Conservation (phyloP, 2,329 filamentous ascomycete genomes). For the Fusarium nanum region DNA sequence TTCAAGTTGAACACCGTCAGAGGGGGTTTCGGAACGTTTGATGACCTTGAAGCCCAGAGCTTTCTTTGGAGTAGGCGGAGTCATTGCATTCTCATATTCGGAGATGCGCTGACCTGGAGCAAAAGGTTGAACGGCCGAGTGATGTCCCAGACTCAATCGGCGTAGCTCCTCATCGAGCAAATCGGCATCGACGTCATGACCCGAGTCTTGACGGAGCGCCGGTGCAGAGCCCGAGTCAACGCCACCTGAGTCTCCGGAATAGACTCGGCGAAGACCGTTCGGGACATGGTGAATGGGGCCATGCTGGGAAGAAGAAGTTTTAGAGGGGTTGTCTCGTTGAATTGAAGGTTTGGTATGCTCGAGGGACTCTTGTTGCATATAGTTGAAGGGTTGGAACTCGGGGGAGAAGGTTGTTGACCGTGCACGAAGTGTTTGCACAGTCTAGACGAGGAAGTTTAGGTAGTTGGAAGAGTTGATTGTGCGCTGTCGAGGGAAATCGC, state of each 20-base stretch:
- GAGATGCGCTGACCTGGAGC: conserved; percentile 65
- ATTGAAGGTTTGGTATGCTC: conserved; percentile 59
- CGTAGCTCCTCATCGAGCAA: conserved; percentile 63
- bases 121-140: conserved; percentile 45
- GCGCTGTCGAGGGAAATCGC: conserved; percentile 34
- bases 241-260: conserved; percentile 50
- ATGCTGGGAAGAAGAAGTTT: conserved; percentile 63
- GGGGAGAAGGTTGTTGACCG: conserved; percentile 57
- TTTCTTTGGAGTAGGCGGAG: conserved; percentile 59
- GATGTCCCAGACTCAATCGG: conserved; percentile 61
- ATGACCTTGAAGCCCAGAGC: conserved; percentile 67
- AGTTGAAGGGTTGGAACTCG: conserved; percentile 59
- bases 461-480: conserved; percentile 8
- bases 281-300: conserved; percentile 62
- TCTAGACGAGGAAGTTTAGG: conserved; percentile 46
- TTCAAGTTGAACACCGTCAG: conserved; percentile 58
- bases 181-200: conserved; percentile 54
- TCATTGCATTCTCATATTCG: conserved; percentile 71
- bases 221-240: conserved; percentile 53
- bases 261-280: conserved; percentile 52
- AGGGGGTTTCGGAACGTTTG: conserved; percentile 57
- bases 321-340: conserved; percentile 52
- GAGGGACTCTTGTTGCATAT: conserved; percentile 72
- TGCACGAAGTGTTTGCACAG: conserved; percentile 66
- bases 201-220: conserved; percentile 44